Evolutionary conservation across 1,139 yeast species (phyloP).

Genomic region (Petasospora fabianii): DNA sequence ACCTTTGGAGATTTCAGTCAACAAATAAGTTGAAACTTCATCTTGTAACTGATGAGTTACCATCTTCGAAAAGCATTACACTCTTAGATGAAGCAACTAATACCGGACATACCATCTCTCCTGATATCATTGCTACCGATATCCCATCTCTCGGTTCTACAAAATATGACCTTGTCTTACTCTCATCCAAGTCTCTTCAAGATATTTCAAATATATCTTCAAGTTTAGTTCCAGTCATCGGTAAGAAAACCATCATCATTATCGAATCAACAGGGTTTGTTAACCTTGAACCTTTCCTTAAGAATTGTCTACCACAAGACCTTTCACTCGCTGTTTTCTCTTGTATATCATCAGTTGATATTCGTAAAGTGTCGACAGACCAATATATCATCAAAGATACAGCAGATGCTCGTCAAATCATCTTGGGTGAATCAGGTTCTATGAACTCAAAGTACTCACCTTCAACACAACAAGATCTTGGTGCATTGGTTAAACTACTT

Average conservation of each 20-base stretch:
- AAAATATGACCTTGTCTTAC: conserved; percentile 48
- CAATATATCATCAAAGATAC: conserved; percentile 14
- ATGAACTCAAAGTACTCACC: conserved; percentile 17
- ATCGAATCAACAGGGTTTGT: conserved; percentile 70
- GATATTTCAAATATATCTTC: conserved; percentile 40
- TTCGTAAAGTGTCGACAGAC: conserved; percentile 34
- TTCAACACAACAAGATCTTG: conserved; percentile 20
- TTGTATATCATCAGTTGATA: conserved; percentile 62
- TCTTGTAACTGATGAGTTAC: conserved; percentile 15
- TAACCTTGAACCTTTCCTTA: conserved; percentile 66
- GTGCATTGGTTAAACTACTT: conserved; percentile 28
- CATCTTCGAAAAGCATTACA: conserved; percentile 3
- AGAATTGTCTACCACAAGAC: conserved; percentile 30
- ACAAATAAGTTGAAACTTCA: conserved; percentile 24
- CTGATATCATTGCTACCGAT: conserved; percentile 8
- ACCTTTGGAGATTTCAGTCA: conserved; percentile 20
- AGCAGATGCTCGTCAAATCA: conserved; percentile 11
- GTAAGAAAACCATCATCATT: conserved; percentile 45
- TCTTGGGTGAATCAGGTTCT: conserved; percentile 24
- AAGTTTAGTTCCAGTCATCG: conserved; percentile 33
- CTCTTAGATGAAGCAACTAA: conserved; percentile 12
- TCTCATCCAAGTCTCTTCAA: conserved; percentile 44
- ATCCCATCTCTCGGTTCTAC: conserved; percentile 8
- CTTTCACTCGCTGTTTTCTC: conserved; percentile 44
- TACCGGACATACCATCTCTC: conserved; percentile 3